These are phyloP conservation scores for Gorgonomyces haynaldii DNA, from an alignment of 192 early-diverging fungal species.

Conservation along the genomic window DNA sequence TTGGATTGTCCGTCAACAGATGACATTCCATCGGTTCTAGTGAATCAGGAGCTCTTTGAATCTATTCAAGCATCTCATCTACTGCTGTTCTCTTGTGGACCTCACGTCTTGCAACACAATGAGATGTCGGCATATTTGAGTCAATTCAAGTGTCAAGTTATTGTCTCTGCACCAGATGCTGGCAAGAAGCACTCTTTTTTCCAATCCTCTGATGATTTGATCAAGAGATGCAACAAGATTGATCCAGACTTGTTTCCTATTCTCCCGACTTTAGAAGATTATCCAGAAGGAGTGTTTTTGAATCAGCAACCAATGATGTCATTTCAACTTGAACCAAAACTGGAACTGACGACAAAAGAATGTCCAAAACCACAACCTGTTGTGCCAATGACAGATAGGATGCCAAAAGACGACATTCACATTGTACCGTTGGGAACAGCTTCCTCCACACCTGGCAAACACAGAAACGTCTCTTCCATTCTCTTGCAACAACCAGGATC, in stretches of 20 bases:
- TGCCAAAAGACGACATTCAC: background rate
- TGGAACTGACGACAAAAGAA: constrained; percentile 17
- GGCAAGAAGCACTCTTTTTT: background rate
- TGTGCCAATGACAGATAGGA: background rate
- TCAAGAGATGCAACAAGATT: background rate
- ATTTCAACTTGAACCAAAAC: background rate
- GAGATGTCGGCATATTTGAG: background rate
- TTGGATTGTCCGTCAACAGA: background rate
- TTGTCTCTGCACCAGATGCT: background rate
- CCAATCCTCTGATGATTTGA: background rate
- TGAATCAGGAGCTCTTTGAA: background rate
- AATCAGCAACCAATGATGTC: no score
- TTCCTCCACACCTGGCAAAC: constrained; percentile 74
- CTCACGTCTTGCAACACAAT: background rate
- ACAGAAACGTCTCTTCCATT: constrained; percentile 85
- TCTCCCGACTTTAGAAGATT: no score
- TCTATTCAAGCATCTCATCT: background rate
- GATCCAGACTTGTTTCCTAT: background rate
- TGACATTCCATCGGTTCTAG: background rate
- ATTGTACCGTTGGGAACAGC: constrained; percentile 83
- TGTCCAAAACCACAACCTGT: background rate
- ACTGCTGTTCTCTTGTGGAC: background rate
- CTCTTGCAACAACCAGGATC: constrained; percentile 57
- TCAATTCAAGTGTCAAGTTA: background rate
- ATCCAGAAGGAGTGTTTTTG: no score